Base-by-base conservation (phyloP, 257 asterid genomes). In the Przewalskia tangutica region DNA sequence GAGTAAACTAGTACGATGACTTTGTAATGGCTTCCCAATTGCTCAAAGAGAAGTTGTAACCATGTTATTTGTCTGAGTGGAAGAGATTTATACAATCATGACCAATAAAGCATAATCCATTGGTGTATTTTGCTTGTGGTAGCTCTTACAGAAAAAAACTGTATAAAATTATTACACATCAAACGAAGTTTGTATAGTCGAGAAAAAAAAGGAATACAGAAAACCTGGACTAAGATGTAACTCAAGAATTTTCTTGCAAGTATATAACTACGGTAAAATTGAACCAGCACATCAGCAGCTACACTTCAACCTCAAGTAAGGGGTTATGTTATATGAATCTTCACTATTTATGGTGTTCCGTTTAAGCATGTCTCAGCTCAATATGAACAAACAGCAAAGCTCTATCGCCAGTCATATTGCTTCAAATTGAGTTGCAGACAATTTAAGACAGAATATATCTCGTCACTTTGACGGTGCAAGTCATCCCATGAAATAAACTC, bases 401-500 rank as follows among this genome's bases (percentile, higher is more conserved):
- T 27, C 32, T 27, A 27, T 27, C 32, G 75, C 8, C 50, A 34
- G 23, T 77, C 75, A 40, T 66, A 77, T 7, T 46, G 67, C 88
- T 85, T 93, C 90, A 79, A 51, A 85, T 67, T 83, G 90, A 63
- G 84, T 81, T 88, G 94, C 81, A 95, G 75, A 14, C 88, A 71
- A 65, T 89, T 90, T 86, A 92, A 84, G 50, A 88, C 82, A 0
- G 75, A 46, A 75, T 87, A 86, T 84, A 93, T 91, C 46, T 89
- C 90, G 3, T 82, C 36, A 9, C 87, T 84, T 10, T 13, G 60
- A 78, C 91, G 89, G 89, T 95, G 98, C 86, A 90, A 84, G 66
- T 89, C 84, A 89, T 92, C 97, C 50, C 97, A 95, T 1, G 99
- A 91, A 84, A 95, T 91, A 86, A 92, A 95, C 87, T 93, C 98